Conservation (phyloP, 805 yeast species). For the Yarrowia porcina region DNA sequence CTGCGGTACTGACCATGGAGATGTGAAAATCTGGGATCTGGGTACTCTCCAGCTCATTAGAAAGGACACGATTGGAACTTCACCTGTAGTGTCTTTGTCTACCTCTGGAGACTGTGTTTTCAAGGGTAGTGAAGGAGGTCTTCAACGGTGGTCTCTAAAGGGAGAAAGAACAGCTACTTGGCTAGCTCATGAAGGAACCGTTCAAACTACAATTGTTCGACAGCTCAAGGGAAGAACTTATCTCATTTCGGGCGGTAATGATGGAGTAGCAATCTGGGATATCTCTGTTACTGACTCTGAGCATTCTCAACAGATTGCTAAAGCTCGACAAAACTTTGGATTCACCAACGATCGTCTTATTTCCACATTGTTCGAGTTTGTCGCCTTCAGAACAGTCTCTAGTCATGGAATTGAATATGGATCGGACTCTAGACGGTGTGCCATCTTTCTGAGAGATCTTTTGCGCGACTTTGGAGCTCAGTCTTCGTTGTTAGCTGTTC, state of each 20-base stretch:
- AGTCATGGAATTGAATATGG: constrained; percentile 63
- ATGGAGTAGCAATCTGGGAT: constrained; percentile 72
- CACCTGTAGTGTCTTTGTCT: constrained; percentile 41
- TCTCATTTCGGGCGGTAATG: constrained; percentile 65
- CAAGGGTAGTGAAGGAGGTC: constrained; percentile 55
- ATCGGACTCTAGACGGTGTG: constrained; percentile 83
- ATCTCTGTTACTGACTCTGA: constrained; percentile 36
- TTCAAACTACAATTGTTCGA: constrained; percentile 56
- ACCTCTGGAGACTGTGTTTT: constrained; percentile 62
- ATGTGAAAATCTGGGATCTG: constrained; percentile 81
- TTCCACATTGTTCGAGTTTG: constrained; percentile 55
- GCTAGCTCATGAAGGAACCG: constrained; percentile 54
- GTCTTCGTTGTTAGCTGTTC: constrained; percentile 66
- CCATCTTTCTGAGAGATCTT: constrained; percentile 62
- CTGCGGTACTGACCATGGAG: constrained; percentile 76
- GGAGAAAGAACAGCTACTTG: constrained; percentile 47
- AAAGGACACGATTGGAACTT: constrained; percentile 31
- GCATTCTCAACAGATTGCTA: constrained; percentile 5
- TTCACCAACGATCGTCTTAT: constrained; percentile 62
- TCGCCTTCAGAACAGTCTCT: constrained; percentile 74
- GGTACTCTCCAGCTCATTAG: constrained; percentile 67
- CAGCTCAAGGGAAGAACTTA: constrained; percentile 43
- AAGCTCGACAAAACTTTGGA: constrained; percentile 29
- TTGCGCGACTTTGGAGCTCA: constrained; percentile 62
- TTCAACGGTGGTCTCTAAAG: constrained; percentile 51